Percentiles rank a stretch among this genome's conserved stretches.
These are phyloP conservation scores for Pseudevernia furfuracea DNA, from an alignment of 495 filamentous ascomycete genomes.

Conservation along the genomic window DNA sequence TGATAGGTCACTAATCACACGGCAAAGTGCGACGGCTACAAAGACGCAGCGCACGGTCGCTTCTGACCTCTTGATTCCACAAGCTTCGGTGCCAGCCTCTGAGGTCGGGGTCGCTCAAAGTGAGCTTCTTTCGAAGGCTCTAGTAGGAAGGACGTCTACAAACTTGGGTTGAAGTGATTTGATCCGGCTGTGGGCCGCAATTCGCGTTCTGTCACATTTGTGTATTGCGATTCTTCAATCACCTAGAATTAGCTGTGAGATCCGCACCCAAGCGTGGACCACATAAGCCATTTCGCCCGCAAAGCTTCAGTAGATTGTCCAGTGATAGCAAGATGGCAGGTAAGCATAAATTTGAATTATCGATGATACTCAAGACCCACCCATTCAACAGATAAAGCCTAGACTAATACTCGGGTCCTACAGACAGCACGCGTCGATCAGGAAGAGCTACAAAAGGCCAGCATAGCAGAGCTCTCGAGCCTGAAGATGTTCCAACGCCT, in stretches of 20 bases:
- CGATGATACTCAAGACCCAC: constrained; percentile 2
- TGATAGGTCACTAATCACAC: background rate
- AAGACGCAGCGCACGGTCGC: constrained; percentile 7
- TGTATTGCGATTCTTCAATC: constrained; percentile 18
- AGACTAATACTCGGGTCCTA: constrained; percentile 1
- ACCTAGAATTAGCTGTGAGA: constrained; percentile 23
- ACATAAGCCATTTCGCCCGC: constrained; percentile 19
- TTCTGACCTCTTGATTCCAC: background rate
- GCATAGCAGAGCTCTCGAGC: constrained; percentile 72
- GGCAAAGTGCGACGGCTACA: background rate
- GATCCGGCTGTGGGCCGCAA: constrained; percentile 19
- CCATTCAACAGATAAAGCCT: background rate
- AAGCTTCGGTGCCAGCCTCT: constrained; percentile 3
- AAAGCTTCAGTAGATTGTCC: constrained; percentile 20
- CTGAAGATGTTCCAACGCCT: constrained; percentile 46
- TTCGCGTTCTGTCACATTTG: constrained; percentile 18
- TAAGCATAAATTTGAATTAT: constrained; percentile 18
- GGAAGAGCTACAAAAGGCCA: constrained; percentile 93
- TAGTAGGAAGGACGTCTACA: constrained; percentile 13
- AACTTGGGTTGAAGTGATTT: constrained; percentile 19
- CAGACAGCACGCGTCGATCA: constrained; percentile 56
- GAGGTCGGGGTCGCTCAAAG: constrained; percentile 11
- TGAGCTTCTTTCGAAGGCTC: constrained; percentile 8
- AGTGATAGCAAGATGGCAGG: constrained; percentile 20
- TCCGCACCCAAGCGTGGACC: constrained; percentile 19